Evolutionary conservation across 257 asterid genomes (phyloP).

Genomic region (Galeopsis tetrahit): DNA sequence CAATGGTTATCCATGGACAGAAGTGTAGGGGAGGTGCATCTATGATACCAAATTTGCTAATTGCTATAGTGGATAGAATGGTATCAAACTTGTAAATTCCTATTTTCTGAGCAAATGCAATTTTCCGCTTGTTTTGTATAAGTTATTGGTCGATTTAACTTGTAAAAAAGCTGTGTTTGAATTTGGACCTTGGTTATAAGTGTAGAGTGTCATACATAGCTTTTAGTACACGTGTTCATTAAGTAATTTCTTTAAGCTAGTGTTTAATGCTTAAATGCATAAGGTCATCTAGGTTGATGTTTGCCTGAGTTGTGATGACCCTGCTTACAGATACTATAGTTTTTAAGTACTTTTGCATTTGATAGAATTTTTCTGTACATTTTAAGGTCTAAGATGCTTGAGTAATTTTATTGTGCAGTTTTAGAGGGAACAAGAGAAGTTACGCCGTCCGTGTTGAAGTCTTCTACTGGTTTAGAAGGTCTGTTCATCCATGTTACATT

Average conservation of each 20-base stretch:
- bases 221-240: not conserved
- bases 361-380: not conserved
- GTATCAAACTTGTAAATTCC: not conserved
- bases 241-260: not conserved
- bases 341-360: not conserved
- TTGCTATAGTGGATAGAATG: not conserved
- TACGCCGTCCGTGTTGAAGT: slow-evolving; percentile 76
- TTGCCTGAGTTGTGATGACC: not conserved
- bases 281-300: not conserved
- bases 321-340: slow-evolving; percentile 1
- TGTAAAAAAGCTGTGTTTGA: not conserved
- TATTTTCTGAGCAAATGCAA: not conserved
- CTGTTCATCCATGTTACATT: slow-evolving; percentile 25
- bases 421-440: slow-evolving; percentile 88
- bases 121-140: not conserved
- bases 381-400: slow-evolving; percentile 20
- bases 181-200: not conserved
- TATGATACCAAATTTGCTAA: not conserved
- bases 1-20: not conserved
- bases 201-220: not conserved
- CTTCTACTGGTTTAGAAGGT: slow-evolving; percentile 87
- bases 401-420: slow-evolving; percentile 57
- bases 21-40: not conserved
- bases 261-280: not conserved
- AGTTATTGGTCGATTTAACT: not conserved